Conservation (phyloP, 768 basidiomycete species). For the Brasilioporus rufonigricans region DNA sequence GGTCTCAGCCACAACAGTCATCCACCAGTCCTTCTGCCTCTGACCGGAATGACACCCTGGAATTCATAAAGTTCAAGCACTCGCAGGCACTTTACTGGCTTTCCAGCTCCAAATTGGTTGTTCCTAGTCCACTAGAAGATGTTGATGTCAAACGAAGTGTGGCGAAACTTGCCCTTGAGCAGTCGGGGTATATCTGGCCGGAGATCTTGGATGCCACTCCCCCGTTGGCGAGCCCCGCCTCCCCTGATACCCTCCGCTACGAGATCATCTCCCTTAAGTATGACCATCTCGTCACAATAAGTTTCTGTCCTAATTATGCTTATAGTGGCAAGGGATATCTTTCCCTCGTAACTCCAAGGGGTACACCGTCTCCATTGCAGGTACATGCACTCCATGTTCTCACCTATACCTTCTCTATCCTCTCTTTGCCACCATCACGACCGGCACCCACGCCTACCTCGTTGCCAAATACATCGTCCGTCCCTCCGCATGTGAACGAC, state of each 20-base stretch:
- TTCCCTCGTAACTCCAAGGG: conserved; percentile 43
- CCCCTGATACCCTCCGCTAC: conserved; percentile 34
- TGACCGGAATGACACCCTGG: conserved; percentile 6
- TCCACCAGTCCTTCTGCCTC: not conserved
- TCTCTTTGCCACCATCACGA: conserved; percentile 53
- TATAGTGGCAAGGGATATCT: conserved; percentile 45
- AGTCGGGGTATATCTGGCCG: conserved; percentile 43
- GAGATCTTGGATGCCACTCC: conserved; percentile 38
- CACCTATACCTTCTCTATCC: conserved; percentile 47
- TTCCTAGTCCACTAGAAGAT: conserved; percentile 13
- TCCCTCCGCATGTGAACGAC: conserved; percentile 54
- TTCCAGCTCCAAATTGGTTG: conserved; percentile 19
- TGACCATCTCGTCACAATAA: not conserved
- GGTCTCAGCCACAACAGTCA: conserved; percentile 1
- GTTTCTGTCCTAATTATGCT: conserved; percentile 4
- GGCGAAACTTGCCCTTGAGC: conserved; percentile 31
- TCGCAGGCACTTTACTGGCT: conserved; percentile 25
- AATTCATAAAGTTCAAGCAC: conserved; percentile 24
- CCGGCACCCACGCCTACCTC: conserved; percentile 23
- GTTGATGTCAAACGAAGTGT: conserved; percentile 11
- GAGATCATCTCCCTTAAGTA: conserved; percentile 22
- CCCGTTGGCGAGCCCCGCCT: conserved; percentile 20
- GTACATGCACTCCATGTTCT: conserved; percentile 46
- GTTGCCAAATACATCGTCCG: conserved; percentile 19
- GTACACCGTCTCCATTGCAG: conserved; percentile 56